phyloP scores from a whole-genome alignment of 345 rosid species.

The Salix caprea region DNA sequence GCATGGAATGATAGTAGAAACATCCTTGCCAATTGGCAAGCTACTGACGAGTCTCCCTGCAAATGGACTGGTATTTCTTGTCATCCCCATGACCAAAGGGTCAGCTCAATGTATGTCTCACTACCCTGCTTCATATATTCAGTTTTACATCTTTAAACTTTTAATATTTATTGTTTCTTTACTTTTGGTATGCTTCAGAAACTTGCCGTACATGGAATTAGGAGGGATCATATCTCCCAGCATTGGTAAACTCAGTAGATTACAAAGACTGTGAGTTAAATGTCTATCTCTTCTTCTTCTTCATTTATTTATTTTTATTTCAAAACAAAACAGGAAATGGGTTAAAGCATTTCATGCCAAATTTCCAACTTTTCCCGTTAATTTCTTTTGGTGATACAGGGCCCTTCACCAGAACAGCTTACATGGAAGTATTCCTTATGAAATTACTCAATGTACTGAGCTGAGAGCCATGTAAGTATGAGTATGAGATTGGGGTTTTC shows the following conservation, averaged over 20 bases:
- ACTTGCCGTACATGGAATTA: constrained; percentile 81
- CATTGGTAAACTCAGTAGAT: constrained; percentile 69
- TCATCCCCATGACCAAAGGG: constrained; percentile 58
- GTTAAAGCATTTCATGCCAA: neutral
- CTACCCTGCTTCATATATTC: neutral
- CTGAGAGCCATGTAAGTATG: constrained; percentile 82
- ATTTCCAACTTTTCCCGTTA: neutral
- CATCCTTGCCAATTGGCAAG: constrained; percentile 64
- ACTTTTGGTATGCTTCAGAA: constrained; percentile 41
- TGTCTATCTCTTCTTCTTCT: neutral
- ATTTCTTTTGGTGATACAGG: constrained; percentile 31
- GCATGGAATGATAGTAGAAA: constrained; percentile 71
- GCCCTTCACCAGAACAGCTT: constrained; percentile 92
- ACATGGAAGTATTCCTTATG: constrained; percentile 77
- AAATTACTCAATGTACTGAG: constrained; percentile 68
- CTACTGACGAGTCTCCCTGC: constrained; percentile 73
- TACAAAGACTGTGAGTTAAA: constrained; percentile 83
- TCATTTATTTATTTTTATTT: neutral
- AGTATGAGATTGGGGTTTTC: neutral
- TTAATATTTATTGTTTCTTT: neutral
- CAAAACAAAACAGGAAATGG: neutral
- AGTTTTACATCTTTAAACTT: neutral
- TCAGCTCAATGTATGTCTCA: constrained; percentile 54
- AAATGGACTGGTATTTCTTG: constrained; percentile 93
- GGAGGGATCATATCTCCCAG: constrained; percentile 86